These are phyloP conservation scores for Cladosporium halotolerans DNA, from an alignment of 2,329 filamentous ascomycete genomes.

Conservation along the genomic window DNA sequence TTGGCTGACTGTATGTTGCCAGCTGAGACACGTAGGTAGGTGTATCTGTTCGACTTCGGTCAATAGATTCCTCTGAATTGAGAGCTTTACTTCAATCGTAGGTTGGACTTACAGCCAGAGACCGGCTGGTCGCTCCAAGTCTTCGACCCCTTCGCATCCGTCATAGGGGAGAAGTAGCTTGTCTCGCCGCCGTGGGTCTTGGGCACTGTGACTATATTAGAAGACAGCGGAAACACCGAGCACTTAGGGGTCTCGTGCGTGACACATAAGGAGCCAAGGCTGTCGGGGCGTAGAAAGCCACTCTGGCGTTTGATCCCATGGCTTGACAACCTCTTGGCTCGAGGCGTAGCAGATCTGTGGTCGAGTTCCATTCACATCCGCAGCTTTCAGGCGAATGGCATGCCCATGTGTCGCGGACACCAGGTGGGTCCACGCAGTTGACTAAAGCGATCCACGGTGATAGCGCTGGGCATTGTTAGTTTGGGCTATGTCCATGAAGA, in stretches of 20 bases:
- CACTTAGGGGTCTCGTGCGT: constrained; percentile 1
- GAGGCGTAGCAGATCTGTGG: constrained; percentile 18
- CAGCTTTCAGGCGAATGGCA: constrained; percentile 28
- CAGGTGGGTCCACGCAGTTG: constrained; percentile 21
- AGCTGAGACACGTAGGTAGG: constrained; percentile 17
- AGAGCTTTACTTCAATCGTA: neutral
- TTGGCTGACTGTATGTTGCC: constrained; percentile 20
- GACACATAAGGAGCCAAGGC: constrained; percentile 24
- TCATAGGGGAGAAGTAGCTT: constrained; percentile 21
- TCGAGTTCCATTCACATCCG: constrained; percentile 24
- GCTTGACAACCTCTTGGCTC: constrained; percentile 21
- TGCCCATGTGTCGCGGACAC: constrained; percentile 24
- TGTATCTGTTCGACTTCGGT: constrained; percentile 13
- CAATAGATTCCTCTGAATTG: too few relatives aligned
- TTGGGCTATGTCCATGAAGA: neutral
- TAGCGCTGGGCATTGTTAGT: constrained; percentile 14
- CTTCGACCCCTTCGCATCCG: constrained; percentile 15
- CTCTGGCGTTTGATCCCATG: constrained; percentile 26
- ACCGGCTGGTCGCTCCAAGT: constrained; percentile 22
- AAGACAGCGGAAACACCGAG: too few relatives aligned
- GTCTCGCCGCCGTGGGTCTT: constrained; percentile 21
- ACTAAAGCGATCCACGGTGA: constrained; percentile 27
- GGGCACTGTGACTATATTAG: constrained; percentile 7
- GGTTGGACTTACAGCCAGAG: constrained; percentile 19
- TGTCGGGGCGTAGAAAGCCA: constrained; percentile 26